A percentile compares a stretch with the other conserved stretches of the same genome.
Evolutionary conservation across 2,329 filamentous ascomycete genomes (phyloP).

Genomic region (Colletotrichum acutatum): DNA sequence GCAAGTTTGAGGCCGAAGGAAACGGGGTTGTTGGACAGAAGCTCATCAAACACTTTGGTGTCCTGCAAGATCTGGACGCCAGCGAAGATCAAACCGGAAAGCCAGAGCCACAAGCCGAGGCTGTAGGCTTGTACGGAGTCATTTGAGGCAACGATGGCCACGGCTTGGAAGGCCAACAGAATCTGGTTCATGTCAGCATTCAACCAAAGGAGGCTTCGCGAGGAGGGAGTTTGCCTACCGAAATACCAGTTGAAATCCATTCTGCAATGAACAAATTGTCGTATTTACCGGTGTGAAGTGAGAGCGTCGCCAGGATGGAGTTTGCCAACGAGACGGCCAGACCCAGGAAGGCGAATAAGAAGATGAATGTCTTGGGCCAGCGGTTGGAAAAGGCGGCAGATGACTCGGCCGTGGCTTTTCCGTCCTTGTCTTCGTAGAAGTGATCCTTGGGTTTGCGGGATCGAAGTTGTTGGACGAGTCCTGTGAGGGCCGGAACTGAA

Average conservation of each 20-base stretch:
- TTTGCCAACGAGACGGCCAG: conserved; percentile 66
- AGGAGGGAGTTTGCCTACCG: conserved; percentile 65
- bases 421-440: conserved; percentile 76
- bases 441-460: conserved; percentile 50
- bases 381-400: conserved; percentile 71
- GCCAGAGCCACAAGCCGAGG: conserved; percentile 62
- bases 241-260: conserved; percentile 70
- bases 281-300: conserved; percentile 19
- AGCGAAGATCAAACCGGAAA: conserved; percentile 58
- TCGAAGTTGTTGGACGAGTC: conserved; percentile 48
- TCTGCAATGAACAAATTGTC: conserved; percentile 60
- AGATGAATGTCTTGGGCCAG: conserved; percentile 64
- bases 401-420: conserved; percentile 73
- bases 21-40: conserved; percentile 45
- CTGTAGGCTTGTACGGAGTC: conserved; percentile 63
- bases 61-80: conserved; percentile 58
- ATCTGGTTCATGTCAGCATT: conserved; percentile 14
- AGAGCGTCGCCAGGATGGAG: conserved; percentile 62
- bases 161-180: conserved; percentile 62
- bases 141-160: conserved; percentile 59
- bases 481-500: conserved; percentile 50
- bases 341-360: conserved; percentile 65
- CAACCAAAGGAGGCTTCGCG: background rate
- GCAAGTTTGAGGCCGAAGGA: conserved; percentile 59
- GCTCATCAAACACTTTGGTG: conserved; percentile 48